phyloP scores from a whole-genome alignment of 768 basidiomycete species.

The Hysterangium stoloniferum region DNA sequence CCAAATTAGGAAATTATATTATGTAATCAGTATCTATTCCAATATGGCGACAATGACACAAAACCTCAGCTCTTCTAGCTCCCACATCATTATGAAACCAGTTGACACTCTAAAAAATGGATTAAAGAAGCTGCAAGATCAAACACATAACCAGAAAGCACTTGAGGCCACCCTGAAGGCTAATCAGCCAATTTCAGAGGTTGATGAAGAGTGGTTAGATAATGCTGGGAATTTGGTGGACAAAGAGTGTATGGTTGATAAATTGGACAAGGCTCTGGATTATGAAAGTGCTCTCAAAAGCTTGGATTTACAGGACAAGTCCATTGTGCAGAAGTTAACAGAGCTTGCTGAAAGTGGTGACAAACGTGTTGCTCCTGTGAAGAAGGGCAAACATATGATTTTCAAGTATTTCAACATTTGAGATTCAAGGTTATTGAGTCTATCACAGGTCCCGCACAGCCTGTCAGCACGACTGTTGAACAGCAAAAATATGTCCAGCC shows the following conservation, averaged over 20 bases:
- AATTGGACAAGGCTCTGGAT: constrained; percentile 18
- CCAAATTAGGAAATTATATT: background rate
- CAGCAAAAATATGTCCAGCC: no score
- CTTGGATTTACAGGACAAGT: background rate
- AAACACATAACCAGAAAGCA: background rate
- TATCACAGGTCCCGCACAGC: no score
- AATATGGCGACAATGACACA: no score
- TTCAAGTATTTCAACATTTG: background rate
- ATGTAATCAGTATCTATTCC: background rate
- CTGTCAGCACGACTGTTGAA: no score
- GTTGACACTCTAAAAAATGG: no score
- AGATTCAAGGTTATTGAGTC: constrained; percentile 13
- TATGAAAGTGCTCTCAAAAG: constrained; percentile 12
- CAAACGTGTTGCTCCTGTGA: background rate
- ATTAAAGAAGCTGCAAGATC: background rate
- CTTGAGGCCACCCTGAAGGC: background rate
- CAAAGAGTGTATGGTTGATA: constrained; percentile 18
- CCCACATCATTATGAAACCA: no score
- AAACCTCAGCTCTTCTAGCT: no score
- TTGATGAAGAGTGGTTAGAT: constrained; percentile 20
- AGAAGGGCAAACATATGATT: background rate
- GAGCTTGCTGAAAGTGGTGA: background rate
- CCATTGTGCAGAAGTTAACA: background rate
- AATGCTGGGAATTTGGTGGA: no score
- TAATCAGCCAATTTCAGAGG: constrained; percentile 12